phyloP scores from a whole-genome alignment of 805 yeast genomes.

The Priceomyces medius region DNA sequence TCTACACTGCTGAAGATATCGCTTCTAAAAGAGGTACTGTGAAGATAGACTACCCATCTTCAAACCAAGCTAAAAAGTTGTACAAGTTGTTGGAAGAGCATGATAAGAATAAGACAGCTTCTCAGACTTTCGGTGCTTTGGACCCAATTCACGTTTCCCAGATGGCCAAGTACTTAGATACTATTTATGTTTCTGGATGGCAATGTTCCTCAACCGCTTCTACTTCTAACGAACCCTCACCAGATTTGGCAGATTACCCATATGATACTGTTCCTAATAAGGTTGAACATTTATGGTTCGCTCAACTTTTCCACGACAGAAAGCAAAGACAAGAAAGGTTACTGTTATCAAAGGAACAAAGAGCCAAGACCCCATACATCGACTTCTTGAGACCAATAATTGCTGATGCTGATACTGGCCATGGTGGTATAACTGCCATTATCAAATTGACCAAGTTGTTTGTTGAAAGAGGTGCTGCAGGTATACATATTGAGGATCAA shows the following conservation, averaged over 20 bases:
- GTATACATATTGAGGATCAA: slow-evolving; percentile 98
- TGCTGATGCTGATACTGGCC: slow-evolving; percentile 99
- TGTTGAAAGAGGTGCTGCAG: slow-evolving; percentile 98
- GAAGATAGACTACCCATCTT: slow-evolving; percentile 72
- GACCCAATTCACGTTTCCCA: slow-evolving; percentile 95
- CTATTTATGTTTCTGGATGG: slow-evolving; percentile 96
- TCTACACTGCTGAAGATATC: slow-evolving; percentile 84
- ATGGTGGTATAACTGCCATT: slow-evolving; percentile 96
- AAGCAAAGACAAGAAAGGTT: slow-evolving; percentile 88
- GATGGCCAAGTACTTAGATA: slow-evolving; percentile 93
- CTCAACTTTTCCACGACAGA: slow-evolving; percentile 95
- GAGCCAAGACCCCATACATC: slow-evolving; percentile 67
- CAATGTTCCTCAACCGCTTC: slow-evolving; percentile 98
- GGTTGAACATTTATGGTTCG: slow-evolving; percentile 95
- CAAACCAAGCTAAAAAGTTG: slow-evolving; percentile 78
- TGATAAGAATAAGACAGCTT: slow-evolving; percentile 66
- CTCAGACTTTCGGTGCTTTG: slow-evolving; percentile 92
- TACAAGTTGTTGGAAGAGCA: slow-evolving; percentile 70
- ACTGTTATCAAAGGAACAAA: slow-evolving; percentile 56
- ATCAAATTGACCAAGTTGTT: slow-evolving; percentile 93
- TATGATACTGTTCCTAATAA: slow-evolving; percentile 98
- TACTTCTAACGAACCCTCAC: slow-evolving; percentile 95
- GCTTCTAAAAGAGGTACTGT: slow-evolving; percentile 85
- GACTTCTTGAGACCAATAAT: slow-evolving; percentile 93
- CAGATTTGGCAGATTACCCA: slow-evolving; percentile 98